Evolutionary conservation across 2,329 filamentous ascomycete species (phyloP).

Genomic region (Penicillium sp.): DNA sequence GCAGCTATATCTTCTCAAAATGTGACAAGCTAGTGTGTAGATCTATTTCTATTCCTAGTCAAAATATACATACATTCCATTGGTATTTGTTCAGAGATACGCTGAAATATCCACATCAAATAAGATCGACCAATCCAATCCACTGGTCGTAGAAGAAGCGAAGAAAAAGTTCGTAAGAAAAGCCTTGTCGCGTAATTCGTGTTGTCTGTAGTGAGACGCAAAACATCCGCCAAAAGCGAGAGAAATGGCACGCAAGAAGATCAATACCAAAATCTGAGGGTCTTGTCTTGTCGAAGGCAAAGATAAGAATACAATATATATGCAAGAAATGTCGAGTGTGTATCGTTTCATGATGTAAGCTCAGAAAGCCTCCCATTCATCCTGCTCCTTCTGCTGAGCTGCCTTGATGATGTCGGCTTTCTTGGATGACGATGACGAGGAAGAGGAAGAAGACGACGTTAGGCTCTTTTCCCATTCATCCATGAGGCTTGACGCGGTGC

Average conservation of each 20-base stretch:
- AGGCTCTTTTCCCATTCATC: constrained; percentile 85
- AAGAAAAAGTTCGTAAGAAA: not conserved
- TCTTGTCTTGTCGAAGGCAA: constrained; percentile 3
- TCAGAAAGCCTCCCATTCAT: constrained; percentile 15
- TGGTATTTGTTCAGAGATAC: not conserved
- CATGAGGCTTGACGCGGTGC: constrained; percentile 80
- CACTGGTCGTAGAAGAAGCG: not conserved
- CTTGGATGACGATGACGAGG: constrained; percentile 12
- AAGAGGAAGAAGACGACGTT: constrained; percentile 29
- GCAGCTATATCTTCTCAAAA: not conserved
- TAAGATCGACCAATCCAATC: not conserved
- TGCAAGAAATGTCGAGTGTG: constrained; percentile 4
- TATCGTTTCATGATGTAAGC: not conserved
- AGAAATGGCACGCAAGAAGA: not conserved
- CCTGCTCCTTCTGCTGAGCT: constrained; percentile 10
- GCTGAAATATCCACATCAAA: not conserved
- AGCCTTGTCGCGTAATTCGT: constrained; percentile 12
- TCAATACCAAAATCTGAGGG: not conserved
- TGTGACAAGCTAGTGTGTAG: not conserved
- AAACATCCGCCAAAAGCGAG: constrained; percentile 9
- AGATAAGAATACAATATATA: not conserved
- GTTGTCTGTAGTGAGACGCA: constrained; percentile 3
- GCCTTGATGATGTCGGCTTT: not conserved
- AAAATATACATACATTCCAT: not conserved
- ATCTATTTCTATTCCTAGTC: not conserved